Evolutionary conservation across 2,329 filamentous ascomycete species (phyloP).

Genomic region (Diaporthe destruens): DNA sequence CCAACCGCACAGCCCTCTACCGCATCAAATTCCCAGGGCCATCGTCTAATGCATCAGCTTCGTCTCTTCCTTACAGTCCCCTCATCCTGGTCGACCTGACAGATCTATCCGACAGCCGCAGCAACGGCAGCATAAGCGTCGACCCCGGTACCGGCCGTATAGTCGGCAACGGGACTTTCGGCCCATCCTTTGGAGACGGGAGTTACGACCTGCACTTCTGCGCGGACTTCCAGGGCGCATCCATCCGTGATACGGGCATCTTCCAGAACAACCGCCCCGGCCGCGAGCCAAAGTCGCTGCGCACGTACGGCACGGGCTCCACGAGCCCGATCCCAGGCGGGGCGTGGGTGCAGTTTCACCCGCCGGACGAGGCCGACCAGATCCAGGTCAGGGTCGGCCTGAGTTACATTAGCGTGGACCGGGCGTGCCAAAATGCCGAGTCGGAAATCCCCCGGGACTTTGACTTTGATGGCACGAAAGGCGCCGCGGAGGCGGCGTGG

Average conservation of each 20-base stretch:
- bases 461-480: conserved; percentile 70
- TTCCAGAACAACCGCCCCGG: conserved; percentile 65
- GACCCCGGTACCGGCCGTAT: conserved; percentile 61
- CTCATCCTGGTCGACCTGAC: conserved; percentile 64
- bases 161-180: conserved; percentile 62
- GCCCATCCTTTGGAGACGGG: conserved; percentile 65
- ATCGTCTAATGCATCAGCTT: conserved; percentile 41
- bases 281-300: conserved; percentile 50
- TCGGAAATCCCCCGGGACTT: conserved; percentile 65
- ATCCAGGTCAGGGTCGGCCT: conserved; percentile 38
- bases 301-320: conserved; percentile 41
- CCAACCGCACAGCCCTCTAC: conserved; percentile 65
- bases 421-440: conserved; percentile 39
- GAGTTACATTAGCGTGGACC: conserved; percentile 36
- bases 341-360: conserved; percentile 42
- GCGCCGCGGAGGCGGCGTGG: conserved; percentile 71
- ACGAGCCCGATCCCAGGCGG: conserved; percentile 41
- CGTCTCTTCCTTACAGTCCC: conserved; percentile 56
- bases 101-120: conserved; percentile 62
- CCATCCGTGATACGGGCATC: conserved; percentile 62
- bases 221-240: conserved; percentile 59
- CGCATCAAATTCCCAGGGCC: conserved; percentile 59
- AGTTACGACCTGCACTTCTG: conserved; percentile 64
- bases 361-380: conserved; percentile 38
- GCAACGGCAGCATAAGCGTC: conserved; percentile 62